phyloP scores from a whole-genome alignment of 371 early-diverging fungal genomes.

The Choanephora cucurbitarum region DNA sequence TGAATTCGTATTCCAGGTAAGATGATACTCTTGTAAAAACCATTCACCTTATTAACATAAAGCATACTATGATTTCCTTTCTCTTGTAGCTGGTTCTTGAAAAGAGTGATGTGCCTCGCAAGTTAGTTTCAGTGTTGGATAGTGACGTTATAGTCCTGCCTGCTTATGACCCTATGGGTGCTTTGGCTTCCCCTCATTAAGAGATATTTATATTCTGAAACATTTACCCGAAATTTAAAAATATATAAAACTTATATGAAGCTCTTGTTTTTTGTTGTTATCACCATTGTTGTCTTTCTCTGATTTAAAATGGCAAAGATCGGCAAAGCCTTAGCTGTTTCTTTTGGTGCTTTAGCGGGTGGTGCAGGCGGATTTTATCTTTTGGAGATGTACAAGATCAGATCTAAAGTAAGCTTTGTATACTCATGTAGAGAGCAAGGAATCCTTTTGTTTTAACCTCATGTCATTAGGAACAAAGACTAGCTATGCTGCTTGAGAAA shows the following conservation, averaged over 20 bases:
- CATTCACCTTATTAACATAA: too few relatives aligned
- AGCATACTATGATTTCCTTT: too few relatives aligned
- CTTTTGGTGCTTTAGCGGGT: conserved; percentile 49
- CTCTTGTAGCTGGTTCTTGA: conserved; percentile 62
- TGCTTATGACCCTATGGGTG: conserved; percentile 77
- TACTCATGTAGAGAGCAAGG: too few relatives aligned
- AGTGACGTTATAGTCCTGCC: conserved; percentile 69
- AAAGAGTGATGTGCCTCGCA: conserved; percentile 61
- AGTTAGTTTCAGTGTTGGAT: conserved; percentile 61
- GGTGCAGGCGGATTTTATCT: conserved; percentile 49
- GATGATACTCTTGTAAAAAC: too few relatives aligned
- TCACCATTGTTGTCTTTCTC: too few relatives aligned
- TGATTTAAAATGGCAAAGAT: conserved; percentile 27
- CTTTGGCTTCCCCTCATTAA: conserved; percentile 46
- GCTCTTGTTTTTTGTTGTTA: too few relatives aligned
- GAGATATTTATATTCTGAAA: too few relatives aligned
- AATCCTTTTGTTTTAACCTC: conserved; percentile 2
- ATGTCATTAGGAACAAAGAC: conserved; percentile 34
- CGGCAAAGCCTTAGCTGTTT: conserved; percentile 41
- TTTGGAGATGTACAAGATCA: conserved; percentile 52
- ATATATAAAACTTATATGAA: too few relatives aligned
- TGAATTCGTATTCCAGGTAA: conserved; percentile 78
- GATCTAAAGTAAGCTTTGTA: conserved; percentile 35
- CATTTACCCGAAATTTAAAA: too few relatives aligned
- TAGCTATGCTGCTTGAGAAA: conserved; percentile 41